Evolutionary conservation across 2,329 filamentous ascomycete species (phyloP), one percentile per base, ranked within the genome.

Genomic region (Cytospora leucostoma): DNA sequence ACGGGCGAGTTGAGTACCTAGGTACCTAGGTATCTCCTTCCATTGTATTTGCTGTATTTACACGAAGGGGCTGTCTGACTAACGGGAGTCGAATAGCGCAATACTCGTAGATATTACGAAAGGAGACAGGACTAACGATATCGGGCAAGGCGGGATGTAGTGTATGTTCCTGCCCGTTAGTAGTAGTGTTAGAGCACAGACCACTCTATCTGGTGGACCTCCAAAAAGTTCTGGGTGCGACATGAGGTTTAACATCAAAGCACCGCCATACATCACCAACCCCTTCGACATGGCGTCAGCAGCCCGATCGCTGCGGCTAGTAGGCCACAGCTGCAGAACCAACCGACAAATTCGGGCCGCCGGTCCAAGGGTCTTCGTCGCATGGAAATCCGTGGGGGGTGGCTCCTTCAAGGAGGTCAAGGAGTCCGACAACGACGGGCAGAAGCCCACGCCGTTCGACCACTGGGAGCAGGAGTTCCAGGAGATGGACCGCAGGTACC

Each of bases 281-380:
- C 32, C 59, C 52, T 68, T 63, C 66, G 70, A 65, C 66, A 80
- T 80, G 78, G 75, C 77, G 69, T 76, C 76, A 64, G 73, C 75
- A 64, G 73, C 76, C 66, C 75, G 74, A 68, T 72, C 77, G 17
- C 71, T 79, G 70, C 76, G 77, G 71, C 70, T 77, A 59, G 75
- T 73, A 67, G 68, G 77, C 64, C 76, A 74, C 68, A 71, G 72
- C 64, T 72, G 73, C 70, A 73, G 73, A 60, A 68, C 67, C 55
- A 51, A 69, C 37, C 66, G 69, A 27, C 59, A 67, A 47, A 58
- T 66, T 32, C 67, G 64, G 15, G 64, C 64, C 40, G 55, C 68
- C 54, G 62, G 67, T 53, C 61, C 67, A 27, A 71, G 63, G 50
- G 66, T 67, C 63, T 61, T 66, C 54, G 63, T 69, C 56, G 64